Conservation (phyloP, 2,329 filamentous ascomycete species). For the Biscogniauxia mediterranea region DNA sequence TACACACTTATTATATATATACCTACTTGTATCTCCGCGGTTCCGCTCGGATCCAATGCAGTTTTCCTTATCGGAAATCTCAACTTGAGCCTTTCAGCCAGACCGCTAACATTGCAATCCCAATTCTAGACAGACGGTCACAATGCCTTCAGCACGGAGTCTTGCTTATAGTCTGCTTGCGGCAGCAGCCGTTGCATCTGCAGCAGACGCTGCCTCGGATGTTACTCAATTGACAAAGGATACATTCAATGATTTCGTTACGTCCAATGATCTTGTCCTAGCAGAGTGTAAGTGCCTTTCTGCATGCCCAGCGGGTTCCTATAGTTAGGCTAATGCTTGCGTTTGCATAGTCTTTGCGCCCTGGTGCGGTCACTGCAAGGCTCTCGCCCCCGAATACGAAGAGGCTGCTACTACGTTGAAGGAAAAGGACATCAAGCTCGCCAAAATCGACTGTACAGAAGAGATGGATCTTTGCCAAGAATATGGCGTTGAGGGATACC, state of each 20-base stretch:
- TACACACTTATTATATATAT: too few relatives aligned
- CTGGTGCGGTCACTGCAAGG: constrained; percentile 99
- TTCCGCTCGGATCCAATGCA: neutral
- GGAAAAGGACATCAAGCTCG: constrained; percentile 82
- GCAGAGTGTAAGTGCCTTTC: constrained; percentile 73
- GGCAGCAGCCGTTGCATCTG: constrained; percentile 55
- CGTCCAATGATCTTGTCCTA: constrained; percentile 82
- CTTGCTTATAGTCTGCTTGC: constrained; percentile 54
- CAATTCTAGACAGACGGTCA: constrained; percentile 16
- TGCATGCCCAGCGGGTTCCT: neutral
- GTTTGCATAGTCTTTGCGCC: constrained; percentile 75
- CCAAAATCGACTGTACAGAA: constrained; percentile 93
- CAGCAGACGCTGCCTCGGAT: constrained; percentile 69
- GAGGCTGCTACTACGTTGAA: constrained; percentile 79
- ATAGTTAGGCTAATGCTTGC: constrained; percentile 35
- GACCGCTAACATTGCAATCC: constrained; percentile 5
- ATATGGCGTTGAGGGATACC: constrained; percentile 94
- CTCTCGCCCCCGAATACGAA: constrained; percentile 89
- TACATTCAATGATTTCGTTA: constrained; percentile 83
- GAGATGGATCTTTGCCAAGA: constrained; percentile 88
- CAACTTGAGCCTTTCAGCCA: too few relatives aligned
- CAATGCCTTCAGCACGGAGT: constrained; percentile 31
- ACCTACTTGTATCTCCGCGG: neutral
- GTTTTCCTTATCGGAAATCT: too few relatives aligned
- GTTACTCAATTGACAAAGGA: constrained; percentile 83